Conservation (phyloP, 169 alveolate species). For the Babesia microti region DNA sequence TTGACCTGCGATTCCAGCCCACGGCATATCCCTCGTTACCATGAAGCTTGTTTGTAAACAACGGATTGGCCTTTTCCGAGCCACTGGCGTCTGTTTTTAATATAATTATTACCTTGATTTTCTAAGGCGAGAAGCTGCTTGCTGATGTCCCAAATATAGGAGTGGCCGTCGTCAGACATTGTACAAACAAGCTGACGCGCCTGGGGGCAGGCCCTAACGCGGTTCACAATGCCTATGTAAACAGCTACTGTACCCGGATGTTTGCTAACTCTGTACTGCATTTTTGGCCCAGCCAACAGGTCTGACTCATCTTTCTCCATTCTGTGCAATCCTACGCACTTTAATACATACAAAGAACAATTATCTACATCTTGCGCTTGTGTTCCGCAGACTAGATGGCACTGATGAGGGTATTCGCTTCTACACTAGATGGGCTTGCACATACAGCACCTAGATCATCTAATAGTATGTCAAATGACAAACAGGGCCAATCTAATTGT, state of each 20-base stretch:
- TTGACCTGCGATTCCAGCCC: constrained; percentile 49
- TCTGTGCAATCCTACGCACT: constrained; percentile 16
- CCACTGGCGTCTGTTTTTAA: neutral
- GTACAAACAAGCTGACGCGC: constrained; percentile 35
- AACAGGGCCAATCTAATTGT: constrained; percentile 55
- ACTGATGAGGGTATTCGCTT: constrained; percentile 25
- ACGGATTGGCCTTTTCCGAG: constrained; percentile 25
- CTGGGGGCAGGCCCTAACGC: constrained; percentile 43
- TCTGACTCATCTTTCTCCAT: constrained; percentile 29
- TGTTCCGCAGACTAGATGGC: constrained; percentile 45
- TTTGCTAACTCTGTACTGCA: constrained; percentile 15
- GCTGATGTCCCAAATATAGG: constrained; percentile 38
- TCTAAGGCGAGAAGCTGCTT: constrained; percentile 8
- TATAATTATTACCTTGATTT: constrained; percentile 3
- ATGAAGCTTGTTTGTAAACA: constrained; percentile 36
- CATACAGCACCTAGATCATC: constrained; percentile 28
- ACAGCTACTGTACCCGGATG: too few relatives aligned
- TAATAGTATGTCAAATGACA: constrained; percentile 52
- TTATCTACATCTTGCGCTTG: too few relatives aligned
- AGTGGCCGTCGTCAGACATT: constrained; percentile 39
- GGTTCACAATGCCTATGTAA: constrained; percentile 42
- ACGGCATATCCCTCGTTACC: constrained; percentile 59
- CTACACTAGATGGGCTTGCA: too few relatives aligned
- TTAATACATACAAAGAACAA: constrained; percentile 43
- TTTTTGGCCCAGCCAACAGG: constrained; percentile 11